phyloP scores from a whole-genome alignment of 2,329 filamentous ascomycete genomes.

The Diaporthe citriasiana region DNA sequence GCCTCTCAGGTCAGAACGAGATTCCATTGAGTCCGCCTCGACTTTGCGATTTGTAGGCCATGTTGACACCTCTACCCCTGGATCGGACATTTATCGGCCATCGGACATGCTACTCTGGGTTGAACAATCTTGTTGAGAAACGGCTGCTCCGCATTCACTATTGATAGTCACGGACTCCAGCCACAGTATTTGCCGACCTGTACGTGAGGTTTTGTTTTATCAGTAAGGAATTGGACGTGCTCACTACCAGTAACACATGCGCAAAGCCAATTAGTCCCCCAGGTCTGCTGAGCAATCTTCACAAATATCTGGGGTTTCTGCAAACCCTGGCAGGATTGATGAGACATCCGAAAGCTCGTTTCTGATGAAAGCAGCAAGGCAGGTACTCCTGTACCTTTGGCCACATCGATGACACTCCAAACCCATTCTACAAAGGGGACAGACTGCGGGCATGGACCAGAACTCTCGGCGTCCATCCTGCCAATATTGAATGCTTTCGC shows the following conservation, averaged over 20 bases:
- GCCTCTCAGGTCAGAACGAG: neutral
- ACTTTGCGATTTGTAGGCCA: neutral
- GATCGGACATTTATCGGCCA: too few relatives aligned
- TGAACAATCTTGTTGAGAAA: too few relatives aligned
- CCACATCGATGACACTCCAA: neutral
- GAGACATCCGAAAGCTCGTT: neutral
- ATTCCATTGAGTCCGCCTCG: too few relatives aligned
- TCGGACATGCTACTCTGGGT: too few relatives aligned
- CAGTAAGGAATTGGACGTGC: neutral
- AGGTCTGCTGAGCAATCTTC: neutral
- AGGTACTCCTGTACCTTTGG: too few relatives aligned
- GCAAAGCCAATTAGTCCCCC: too few relatives aligned
- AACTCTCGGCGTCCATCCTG: neutral
- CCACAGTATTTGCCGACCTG: neutral
- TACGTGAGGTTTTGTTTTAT: neutral
- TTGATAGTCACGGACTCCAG: neutral
- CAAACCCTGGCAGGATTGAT: neutral
- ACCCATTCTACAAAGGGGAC: neutral
- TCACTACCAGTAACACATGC: too few relatives aligned
- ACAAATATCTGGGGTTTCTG: neutral
- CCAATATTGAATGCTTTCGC: neutral
- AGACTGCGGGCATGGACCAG: neutral
- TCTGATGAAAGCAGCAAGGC: neutral
- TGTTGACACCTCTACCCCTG: too few relatives aligned
- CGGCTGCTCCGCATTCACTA: neutral